A percentile compares a stretch with the other conserved stretches of the same genome.
phyloP scores from a whole-genome alignment of 441 rosid species.

The Viola pubescens region DNA sequence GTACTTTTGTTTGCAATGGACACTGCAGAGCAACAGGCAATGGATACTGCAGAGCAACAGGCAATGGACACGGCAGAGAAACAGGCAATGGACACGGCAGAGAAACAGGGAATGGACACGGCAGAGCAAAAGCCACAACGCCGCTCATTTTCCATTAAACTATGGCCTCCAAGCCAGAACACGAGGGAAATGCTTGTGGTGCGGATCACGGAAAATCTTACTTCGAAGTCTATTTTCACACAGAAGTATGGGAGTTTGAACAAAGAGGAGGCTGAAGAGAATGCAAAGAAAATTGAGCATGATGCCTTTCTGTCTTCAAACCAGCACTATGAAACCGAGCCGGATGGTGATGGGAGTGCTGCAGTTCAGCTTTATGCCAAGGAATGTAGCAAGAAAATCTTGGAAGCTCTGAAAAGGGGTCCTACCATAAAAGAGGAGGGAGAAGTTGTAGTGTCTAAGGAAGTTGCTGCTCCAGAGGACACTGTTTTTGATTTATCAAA shows the following conservation, averaged over 20 bases:
- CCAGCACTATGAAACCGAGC: constrained; percentile 72
- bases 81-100: no score
- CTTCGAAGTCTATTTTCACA: constrained; percentile 64
- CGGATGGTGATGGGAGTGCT: constrained; percentile 90
- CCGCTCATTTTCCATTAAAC: constrained; percentile 58
- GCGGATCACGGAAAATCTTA: constrained; percentile 64
- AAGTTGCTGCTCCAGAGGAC: constrained; percentile 25
- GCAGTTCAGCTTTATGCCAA: constrained; percentile 92
- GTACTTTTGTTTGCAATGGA: no score
- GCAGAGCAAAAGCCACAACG: constrained; percentile 39
- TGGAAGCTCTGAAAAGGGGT: constrained; percentile 74
- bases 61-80: constrained; percentile 43
- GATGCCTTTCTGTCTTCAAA: constrained; percentile 47
- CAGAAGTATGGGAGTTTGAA: constrained; percentile 67
- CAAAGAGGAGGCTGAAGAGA: constrained; percentile 68
- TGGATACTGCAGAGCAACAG: no score
- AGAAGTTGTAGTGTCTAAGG: constrained; percentile 26
- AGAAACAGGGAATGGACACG: constrained; percentile 35
- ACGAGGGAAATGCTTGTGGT: constrained; percentile 70
- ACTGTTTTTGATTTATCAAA: constrained; percentile 70
- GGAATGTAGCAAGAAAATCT: constrained; percentile 75
- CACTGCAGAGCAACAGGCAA: no score
- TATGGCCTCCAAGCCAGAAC: constrained; percentile 84
- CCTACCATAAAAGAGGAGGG: constrained; percentile 31
- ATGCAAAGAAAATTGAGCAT: constrained; percentile 69